Evolutionary conservation across 2,329 filamentous ascomycete genomes (phyloP).

Genomic region (Fusarium sambucinum): DNA sequence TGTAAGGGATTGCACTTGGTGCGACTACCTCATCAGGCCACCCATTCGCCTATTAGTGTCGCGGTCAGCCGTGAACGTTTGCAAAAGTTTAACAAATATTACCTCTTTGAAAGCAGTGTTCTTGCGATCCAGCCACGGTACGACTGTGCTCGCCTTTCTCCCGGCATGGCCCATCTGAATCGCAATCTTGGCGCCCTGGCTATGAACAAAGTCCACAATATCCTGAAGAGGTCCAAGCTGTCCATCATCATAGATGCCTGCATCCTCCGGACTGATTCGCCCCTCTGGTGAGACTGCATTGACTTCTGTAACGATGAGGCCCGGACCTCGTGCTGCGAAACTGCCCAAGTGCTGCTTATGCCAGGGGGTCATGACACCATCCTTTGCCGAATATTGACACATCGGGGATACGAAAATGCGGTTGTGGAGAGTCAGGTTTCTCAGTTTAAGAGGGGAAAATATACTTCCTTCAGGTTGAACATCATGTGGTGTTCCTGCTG

Average conservation of each 20-base stretch:
- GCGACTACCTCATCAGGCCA: conserved; percentile 46
- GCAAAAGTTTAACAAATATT: not conserved
- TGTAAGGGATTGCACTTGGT: conserved; percentile 40
- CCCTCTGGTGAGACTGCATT: conserved; percentile 75
- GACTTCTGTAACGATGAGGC: conserved; percentile 75
- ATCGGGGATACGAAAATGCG: conserved; percentile 59
- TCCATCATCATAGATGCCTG: conserved; percentile 77
- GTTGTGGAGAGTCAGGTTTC: conserved; percentile 59
- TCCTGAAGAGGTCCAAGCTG: conserved; percentile 71
- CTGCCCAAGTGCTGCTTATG: conserved; percentile 58
- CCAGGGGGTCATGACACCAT: conserved; percentile 58
- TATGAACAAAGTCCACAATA: conserved; percentile 72
- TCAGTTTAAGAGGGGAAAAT: conserved; percentile 60
- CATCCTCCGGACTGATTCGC: conserved; percentile 77
- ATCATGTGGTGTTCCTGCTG: conserved; percentile 44
- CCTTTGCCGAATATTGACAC: conserved; percentile 51
- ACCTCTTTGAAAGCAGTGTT: conserved; percentile 44
- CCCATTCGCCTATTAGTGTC: conserved; percentile 30
- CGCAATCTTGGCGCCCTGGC: conserved; percentile 73
- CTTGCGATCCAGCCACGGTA: conserved; percentile 46
- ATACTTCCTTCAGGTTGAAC: conserved; percentile 47
- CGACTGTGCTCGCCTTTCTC: conserved; percentile 61
- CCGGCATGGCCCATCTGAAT: conserved; percentile 79
- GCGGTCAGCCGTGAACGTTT: not conserved
- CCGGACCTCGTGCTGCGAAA: conserved; percentile 59